Evolutionary conservation across 768 basidiomycete genomes (phyloP), one percentile per base, ranked within the genome.

Genomic region (Boletus rex-veris): DNA sequence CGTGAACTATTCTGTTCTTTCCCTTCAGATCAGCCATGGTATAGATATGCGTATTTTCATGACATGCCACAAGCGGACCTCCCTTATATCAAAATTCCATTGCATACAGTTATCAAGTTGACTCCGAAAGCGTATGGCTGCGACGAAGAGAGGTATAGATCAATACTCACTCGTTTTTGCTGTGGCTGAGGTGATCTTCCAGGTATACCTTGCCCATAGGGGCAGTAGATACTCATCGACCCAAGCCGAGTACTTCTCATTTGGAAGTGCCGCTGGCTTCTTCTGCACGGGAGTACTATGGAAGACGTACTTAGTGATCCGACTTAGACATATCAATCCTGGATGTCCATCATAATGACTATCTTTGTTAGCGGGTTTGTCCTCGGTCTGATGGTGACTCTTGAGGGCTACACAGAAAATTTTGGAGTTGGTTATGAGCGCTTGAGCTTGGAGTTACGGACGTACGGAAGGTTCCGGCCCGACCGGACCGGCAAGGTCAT

Each of bases 41-140:
- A 16, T 64, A 94, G 91, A 67, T 98, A 99, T 65, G 96, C 96
- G 16, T 99, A 99, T 75, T 98, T 98, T 75, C 89, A 92, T 69
- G 82, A 95, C 62, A 74, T 96, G 21, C 83, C 90, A 1, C 97
- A 97, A 70, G 90, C 81, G 21, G 94, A 98, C 66, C 78, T 99
- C 33, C 97, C 97, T 1, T 99, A 99, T 69, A 91, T 98, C 77
- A 96, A 95, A 75, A 94, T 98, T 43, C 94, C 94, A 1, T 72
- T 96, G 52, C 97, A 99, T 68, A 99, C 96, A 0, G 88, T 99
- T 36, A 97, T 99, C 71, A 98, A 98, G 73, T 80, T 99, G 43
- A 98, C 96, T 1, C 97, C 97, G 10, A 94, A 92, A 67, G 97
- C 97, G 1, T 99, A 98, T 69, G 97, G 97, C 37, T 98, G 96